Percentiles rank a stretch among this genome's conserved stretches.
phyloP scores from a whole-genome alignment of 345 rosid species.

The Anacardium occidentale region DNA sequence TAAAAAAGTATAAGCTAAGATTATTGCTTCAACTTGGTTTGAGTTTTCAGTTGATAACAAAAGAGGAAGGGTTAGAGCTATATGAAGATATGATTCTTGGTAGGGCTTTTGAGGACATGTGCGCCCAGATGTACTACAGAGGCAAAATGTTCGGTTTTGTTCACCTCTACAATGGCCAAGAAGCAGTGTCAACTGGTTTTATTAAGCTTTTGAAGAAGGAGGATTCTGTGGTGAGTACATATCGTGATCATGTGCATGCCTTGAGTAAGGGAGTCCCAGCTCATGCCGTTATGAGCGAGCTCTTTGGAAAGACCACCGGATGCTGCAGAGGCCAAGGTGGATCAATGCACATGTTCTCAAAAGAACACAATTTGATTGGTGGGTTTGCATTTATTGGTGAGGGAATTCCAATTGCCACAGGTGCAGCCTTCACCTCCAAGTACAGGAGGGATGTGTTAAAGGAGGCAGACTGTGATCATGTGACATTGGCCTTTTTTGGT shows the following conservation, averaged over 20 bases:
- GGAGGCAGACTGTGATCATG: slow-evolving; percentile 54
- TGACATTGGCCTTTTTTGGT: slow-evolving; percentile 74
- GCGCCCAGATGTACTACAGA: slow-evolving; percentile 90
- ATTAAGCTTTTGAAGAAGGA: slow-evolving; percentile 58
- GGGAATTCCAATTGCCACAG: slow-evolving; percentile 81
- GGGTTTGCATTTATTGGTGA: slow-evolving; percentile 88
- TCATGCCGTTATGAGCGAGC: slow-evolving; percentile 85
- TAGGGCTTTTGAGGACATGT: slow-evolving; percentile 82
- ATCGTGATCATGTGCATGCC: slow-evolving; percentile 85
- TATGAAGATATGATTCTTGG: slow-evolving; percentile 87
- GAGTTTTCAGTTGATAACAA: slow-evolving; percentile 50
- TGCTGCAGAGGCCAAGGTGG: slow-evolving; percentile 93
- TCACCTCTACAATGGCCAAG: slow-evolving; percentile 85
- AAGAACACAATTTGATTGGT: slow-evolving; percentile 77
- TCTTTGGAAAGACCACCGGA: slow-evolving; percentile 75
- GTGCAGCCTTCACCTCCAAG: slow-evolving; percentile 71
- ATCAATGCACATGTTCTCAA: slow-evolving; percentile 89
- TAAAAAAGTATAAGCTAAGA: not conserved
- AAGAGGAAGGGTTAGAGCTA: slow-evolving; percentile 71
- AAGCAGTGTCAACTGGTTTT: slow-evolving; percentile 79
- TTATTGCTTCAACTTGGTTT: slow-evolving; percentile 14
- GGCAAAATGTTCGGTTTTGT: slow-evolving; percentile 90
- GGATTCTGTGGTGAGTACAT: slow-evolving; percentile 71
- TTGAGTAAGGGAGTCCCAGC: slow-evolving; percentile 84
- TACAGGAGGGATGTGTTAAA: slow-evolving; percentile 72